Evolutionary conservation across 495 filamentous ascomycete species (phyloP), one percentile per base, ranked within the genome.

Genomic region (Xylaria intraflava): DNA sequence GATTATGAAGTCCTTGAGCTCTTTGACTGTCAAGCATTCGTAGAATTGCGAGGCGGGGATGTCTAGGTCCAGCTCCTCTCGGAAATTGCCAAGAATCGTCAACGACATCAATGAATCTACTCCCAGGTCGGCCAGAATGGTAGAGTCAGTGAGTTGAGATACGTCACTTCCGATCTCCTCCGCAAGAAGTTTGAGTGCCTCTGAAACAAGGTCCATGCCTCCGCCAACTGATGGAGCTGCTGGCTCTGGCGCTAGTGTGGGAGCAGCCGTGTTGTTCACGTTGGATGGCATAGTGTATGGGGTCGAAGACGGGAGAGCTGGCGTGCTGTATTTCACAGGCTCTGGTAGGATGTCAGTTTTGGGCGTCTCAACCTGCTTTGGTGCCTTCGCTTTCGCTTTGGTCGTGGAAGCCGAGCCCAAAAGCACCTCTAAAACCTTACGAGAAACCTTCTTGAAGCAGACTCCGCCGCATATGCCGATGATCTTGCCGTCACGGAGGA

Each of bases 31-130:
- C 1, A 66, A 62, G 45, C 58, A 74, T 9, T 77, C 73, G 1
- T 70, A 38, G 49, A 79, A 75, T 0, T 78, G 41, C 22, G 57
- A 58, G 9, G 64, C 58, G 9, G 58, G 47, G 9, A 80, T 50
- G 0, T 67, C 61, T 10, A 77, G 31, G 1, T 55, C 60, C 16
- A 79, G 64, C 27, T 71, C 68, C 45, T 78, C 74, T 2, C 69
- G 60, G 30, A 76, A 62, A 17, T 64, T 56, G 0, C 67, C 62
- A 1, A 60, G 48, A 19, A 80, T 72, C 31, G 67, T 69, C 22
- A 82, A 58, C 2, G 69, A 65, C 38, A 78, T 48, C 9, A 82
- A 71, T 6, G 73, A 78, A 53, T 82, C 78, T 6, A 82, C 58
- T 1, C 79, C 78, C 22, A 76, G 50, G 48, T 77, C 75, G 6